phyloP scores from a whole-genome alignment of 495 filamentous ascomycete species.

The Articulospora tetracladia region DNA sequence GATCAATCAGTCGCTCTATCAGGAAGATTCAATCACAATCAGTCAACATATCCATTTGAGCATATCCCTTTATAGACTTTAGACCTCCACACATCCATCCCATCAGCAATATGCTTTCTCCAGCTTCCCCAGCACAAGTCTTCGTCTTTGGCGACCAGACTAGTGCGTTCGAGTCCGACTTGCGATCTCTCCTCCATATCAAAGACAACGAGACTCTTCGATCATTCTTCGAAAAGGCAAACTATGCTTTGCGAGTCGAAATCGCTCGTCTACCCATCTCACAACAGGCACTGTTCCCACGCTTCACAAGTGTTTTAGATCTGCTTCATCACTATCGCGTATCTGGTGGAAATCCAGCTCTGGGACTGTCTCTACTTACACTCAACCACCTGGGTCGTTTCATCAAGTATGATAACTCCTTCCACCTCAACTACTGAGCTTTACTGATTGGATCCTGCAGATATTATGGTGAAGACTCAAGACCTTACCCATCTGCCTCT shows the following conservation, averaged over 20 bases:
- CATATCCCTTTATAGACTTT: neutral
- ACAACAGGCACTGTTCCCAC: constrained; percentile 52
- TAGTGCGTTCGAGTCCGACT: constrained; percentile 63
- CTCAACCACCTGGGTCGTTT: constrained; percentile 71
- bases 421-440: constrained; percentile 6
- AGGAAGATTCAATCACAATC: neutral
- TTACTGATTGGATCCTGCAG: constrained; percentile 21
- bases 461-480: constrained; percentile 38
- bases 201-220: constrained; percentile 60
- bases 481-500: constrained; percentile 35
- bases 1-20: too few relatives aligned
- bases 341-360: constrained; percentile 51
- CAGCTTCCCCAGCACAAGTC: constrained; percentile 8
- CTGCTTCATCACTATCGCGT: constrained; percentile 55
- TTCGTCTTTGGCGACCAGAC: constrained; percentile 77
- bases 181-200: constrained; percentile 56
- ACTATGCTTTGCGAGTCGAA: constrained; percentile 59
- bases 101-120: neutral
- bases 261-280: constrained; percentile 55
- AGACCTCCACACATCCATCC: neutral
- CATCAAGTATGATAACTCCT: constrained; percentile 56
- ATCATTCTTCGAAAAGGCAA: constrained; percentile 61
- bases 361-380: constrained; percentile 62
- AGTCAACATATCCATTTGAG: neutral
- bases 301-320: constrained; percentile 66